Base-by-base conservation (phyloP, 2,329 filamentous ascomycete species). In the Ophiocordyceps camponoti-leonardi region DNA sequence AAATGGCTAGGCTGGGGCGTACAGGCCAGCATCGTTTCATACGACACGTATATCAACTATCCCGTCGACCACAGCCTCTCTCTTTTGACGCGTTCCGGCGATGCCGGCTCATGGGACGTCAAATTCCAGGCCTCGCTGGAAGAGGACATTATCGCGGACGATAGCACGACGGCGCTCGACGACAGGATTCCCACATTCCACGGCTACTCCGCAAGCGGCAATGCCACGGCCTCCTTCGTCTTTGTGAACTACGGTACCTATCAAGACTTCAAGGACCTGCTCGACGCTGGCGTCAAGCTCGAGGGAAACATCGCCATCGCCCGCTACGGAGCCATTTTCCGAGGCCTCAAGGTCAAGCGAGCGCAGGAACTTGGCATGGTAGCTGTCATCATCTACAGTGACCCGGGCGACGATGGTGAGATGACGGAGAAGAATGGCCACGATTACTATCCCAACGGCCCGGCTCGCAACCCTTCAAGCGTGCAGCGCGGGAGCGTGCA, bases 231-330 rank as follows among this genome's bases (percentile, higher is more conserved):
- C 3, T 75, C 78, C 14, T 92, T 85, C 52, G 84, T 94, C 30
- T 96, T 82, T 56, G 86, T 85, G 59, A 95, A 95, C 62, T 94
- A 92, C 56, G 90, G 88, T 45, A 92, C 84, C 0, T 93, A 81
- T 57, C 66, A 73, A 51, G 90, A 96, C 58, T 96, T 81, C 52
- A 82, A 92, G 53, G 86, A 94, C 51, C 71, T 96, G 14, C 57
- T 82, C 41, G 72, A 77, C 37, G 81, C 84, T 35, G 86, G 86
- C 51, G 64, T 95, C 47, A 79, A 74, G 47, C 66, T 96, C 39
- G 61, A 80, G 52, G 90, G 87, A 43, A 94, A 94, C 63, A 90
- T 96, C 52, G 87, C 85, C 2, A 67, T 96, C 49, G 81, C 76
- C 41, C 87, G 83, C 56, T 95, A 96, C 58, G 90, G 90, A 16